phyloP scores from a whole-genome alignment of 192 early-diverging fungal genomes.

The Linnemannia schmuckeri region DNA sequence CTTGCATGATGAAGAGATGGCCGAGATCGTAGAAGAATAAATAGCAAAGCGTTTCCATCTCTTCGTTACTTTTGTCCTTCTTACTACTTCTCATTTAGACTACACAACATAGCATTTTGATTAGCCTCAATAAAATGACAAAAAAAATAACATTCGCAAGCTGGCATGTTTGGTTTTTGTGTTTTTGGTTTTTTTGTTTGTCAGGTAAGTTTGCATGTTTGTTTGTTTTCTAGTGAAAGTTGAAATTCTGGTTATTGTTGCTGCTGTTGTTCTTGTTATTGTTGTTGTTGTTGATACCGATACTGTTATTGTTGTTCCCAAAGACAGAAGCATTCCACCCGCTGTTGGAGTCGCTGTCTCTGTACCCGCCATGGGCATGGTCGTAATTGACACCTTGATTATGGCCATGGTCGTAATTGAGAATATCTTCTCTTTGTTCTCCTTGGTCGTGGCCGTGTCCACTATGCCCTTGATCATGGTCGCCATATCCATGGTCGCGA shows the following conservation, averaged over 20 bases:
- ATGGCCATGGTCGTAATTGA: background rate
- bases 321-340: background rate
- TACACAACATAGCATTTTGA: too few relatives aligned
- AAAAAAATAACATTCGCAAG: background rate
- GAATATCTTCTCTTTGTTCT: background rate
- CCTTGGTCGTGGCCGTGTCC: background rate
- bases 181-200: background rate
- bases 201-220: background rate
- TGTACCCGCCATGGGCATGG: background rate
- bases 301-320: background rate
- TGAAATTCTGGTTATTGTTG: background rate
- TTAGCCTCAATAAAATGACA: background rate
- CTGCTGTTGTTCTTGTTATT: background rate
- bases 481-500: background rate
- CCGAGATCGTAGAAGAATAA: background rate
- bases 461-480: background rate
- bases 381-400: background rate
- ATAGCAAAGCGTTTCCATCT: too few relatives aligned
- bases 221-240: background rate
- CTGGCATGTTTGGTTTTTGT: background rate
- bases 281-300: background rate
- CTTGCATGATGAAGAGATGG: conserved; percentile 23
- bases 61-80: too few relatives aligned
- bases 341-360: background rate
- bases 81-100: too few relatives aligned